Base-by-base conservation (phyloP, 805 yeast genomes). In the Candida lessepsii region DNA sequence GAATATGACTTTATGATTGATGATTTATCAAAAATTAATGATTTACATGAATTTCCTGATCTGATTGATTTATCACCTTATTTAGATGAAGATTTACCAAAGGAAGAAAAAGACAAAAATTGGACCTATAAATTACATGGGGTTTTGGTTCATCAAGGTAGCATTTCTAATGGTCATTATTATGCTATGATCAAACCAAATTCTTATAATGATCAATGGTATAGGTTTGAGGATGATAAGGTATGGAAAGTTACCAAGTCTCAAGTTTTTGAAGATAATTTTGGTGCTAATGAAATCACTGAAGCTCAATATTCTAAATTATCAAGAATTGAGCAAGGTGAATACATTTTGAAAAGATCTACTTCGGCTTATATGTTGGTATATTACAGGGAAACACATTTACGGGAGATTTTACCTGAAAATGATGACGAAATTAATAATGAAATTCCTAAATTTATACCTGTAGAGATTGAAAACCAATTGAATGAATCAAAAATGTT, bases 331-430 rank as follows among this genome's bases (percentile, higher is more conserved):
- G 83, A 83, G 47, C 83, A 78, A 40, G 80, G 79, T 45, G 81
- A 75, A 35, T 81, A 83, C 45, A 45, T 66, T 32, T 65, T 85
- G 20, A 78, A 86, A 49, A 79, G 96, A 34, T 93, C 88, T 27
- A 90, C 98, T 0, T 86, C 93, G 29, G 99, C 99, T 2, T 93
- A 93, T 57, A 93, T 93, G 99, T 76, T 93, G 63, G 98, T 93
- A 2, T 93, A 93, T 57, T 76, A 90, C 47, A 75, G 95, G 40
- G 80, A 86, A 54, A 65, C 75, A 2, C 75, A 75, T 28, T 60
- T 79, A 27, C 71, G 68, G 2, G 73, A 71, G 9, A 70, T 91
- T 11, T 69, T 93, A 43, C 80, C 78, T 9, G 80, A 76, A 0
- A 78, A 76, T 15, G 73, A 62, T 3, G 81, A 74, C 35, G 74